phyloP scores from a whole-genome alignment of 1,284 basidiomycete genomes.

The Cystobasidiaceae sp. region DNA sequence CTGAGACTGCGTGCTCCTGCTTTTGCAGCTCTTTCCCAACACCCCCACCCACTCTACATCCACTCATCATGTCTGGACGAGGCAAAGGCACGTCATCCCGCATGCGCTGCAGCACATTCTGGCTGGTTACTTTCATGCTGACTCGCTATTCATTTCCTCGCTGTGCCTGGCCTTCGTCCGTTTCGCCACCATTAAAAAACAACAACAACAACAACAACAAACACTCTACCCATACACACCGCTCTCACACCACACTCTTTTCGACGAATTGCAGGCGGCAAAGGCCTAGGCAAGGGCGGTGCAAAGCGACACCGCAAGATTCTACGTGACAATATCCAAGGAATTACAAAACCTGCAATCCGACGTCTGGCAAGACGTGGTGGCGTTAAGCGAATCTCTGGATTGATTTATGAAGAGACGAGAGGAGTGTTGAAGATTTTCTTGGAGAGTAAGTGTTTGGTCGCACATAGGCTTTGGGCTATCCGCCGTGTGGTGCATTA shows the following conservation, averaged over 20 bases:
- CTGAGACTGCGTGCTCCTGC: too few relatives aligned
- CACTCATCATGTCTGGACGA: conserved; percentile 64
- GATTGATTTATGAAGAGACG: conserved; percentile 88
- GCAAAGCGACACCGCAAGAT: conserved; percentile 71
- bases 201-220: background rate
- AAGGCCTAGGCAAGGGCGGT: conserved; percentile 71
- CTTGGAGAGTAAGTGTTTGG: conserved; percentile 57
- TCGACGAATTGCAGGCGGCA: conserved; percentile 63
- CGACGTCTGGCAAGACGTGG: conserved; percentile 90
- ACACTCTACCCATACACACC: background rate
- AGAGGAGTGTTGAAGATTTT: conserved; percentile 76
- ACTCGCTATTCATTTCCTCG: background rate
- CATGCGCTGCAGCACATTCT: background rate
- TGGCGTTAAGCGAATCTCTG: conserved; percentile 91
- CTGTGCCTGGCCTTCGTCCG: too few relatives aligned
- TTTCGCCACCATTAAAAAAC: too few relatives aligned
- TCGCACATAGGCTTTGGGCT: too few relatives aligned
- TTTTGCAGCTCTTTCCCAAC: background rate
- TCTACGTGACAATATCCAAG: conserved; percentile 67
- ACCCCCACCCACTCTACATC: background rate
- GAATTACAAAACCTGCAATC: conserved; percentile 85
- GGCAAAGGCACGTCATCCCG: conserved; percentile 54
- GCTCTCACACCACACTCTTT: background rate
- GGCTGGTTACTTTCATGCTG: background rate
- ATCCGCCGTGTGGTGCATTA: too few relatives aligned